These are phyloP conservation scores for Gossypium turneri DNA, from an alignment of 345 rosid species.

Conservation along the genomic window DNA sequence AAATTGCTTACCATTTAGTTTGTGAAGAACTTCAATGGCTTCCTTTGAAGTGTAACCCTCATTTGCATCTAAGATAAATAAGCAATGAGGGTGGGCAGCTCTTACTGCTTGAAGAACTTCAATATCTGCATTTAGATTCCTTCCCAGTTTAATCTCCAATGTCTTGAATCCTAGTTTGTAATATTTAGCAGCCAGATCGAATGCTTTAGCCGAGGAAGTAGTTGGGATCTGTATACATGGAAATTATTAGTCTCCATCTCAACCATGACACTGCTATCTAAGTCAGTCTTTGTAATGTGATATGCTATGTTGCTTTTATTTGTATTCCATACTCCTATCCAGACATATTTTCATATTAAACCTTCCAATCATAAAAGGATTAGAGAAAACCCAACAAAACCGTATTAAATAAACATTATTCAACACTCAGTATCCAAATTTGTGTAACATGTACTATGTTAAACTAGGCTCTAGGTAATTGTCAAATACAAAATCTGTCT, in stretches of 20 bases:
- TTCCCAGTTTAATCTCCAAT: conserved; percentile 11
- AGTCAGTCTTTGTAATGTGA: background rate
- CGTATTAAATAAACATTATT: too few species aligned
- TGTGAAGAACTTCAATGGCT: conserved; percentile 15
- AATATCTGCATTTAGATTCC: conserved; percentile 1
- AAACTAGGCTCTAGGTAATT: too few species aligned
- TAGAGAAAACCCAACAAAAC: too few species aligned
- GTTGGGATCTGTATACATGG: conserved; percentile 11
- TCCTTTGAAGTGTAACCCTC: conserved; percentile 11
- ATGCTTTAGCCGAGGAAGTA: conserved; percentile 7
- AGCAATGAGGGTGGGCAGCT: conserved; percentile 12
- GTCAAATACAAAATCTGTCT: too few species aligned
- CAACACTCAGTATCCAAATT: too few species aligned
- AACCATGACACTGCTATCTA: background rate
- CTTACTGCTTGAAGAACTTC: conserved; percentile 15
- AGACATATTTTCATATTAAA: background rate
- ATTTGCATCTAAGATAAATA: conserved; percentile 19
- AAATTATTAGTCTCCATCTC: background rate
- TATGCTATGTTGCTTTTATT: background rate
- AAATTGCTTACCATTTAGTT: conserved; percentile 11
- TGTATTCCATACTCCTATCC: background rate
- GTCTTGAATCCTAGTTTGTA: conserved; percentile 13
- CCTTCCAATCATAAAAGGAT: background rate
- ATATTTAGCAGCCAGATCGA: conserved; percentile 15
- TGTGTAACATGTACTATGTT: too few species aligned